These are phyloP conservation scores for Plasmodium gaboni DNA, from an alignment of 169 alveolate species.

Conservation along the genomic window DNA sequence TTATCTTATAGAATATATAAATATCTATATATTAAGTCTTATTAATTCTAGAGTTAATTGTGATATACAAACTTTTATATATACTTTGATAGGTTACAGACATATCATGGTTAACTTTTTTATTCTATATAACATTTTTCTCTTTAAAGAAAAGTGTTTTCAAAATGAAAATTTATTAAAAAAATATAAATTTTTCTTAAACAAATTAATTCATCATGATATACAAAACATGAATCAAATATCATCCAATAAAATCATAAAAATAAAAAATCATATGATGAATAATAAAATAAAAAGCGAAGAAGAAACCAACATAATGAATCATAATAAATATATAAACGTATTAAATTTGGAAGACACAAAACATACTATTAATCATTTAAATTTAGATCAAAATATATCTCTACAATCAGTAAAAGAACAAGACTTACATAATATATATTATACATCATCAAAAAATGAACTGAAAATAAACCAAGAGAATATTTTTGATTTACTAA, in stretches of 20 bases:
- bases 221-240: neutral
- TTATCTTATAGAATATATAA: slow-evolving; percentile 59
- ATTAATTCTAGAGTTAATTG: slow-evolving; percentile 66
- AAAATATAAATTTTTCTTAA: slow-evolving; percentile 28
- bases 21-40: slow-evolving; percentile 46
- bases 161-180: slow-evolving; percentile 13
- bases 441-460: neutral
- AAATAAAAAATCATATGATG: no score
- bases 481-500: slow-evolving; percentile 13
- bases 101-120: slow-evolving; percentile 53
- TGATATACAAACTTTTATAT: slow-evolving; percentile 31
- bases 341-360: no score
- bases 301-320: no score
- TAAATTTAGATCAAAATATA: no score
- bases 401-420: no score
- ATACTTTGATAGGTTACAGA: slow-evolving; percentile 41
- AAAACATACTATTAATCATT: no score
- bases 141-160: slow-evolving; percentile 36
- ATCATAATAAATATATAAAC: no score
- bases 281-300: no score
- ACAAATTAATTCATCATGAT: slow-evolving; percentile 11
- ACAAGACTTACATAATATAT: no score
- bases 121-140: slow-evolving; percentile 39
- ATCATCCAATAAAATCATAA: no score
- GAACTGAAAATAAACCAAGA: neutral